Conservation (phyloP, 106 monocot genomes). For the Chionographis japonica region DNA sequence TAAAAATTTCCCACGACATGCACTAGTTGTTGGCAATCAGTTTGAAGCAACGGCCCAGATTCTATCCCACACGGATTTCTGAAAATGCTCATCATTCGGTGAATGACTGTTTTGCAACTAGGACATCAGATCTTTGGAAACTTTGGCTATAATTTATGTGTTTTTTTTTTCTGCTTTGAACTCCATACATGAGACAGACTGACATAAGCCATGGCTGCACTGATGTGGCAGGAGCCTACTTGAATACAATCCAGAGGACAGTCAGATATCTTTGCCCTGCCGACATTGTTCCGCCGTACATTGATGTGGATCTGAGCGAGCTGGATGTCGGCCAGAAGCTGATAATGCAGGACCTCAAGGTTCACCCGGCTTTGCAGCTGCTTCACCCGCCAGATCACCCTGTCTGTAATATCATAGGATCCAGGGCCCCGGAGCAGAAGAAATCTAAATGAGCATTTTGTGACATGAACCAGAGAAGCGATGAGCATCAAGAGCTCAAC, state of each 20-base stretch:
- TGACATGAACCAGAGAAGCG: not conserved
- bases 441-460: constrained; percentile 51
- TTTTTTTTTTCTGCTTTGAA: too few relatives aligned
- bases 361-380: constrained; percentile 76
- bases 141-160: too few relatives aligned
- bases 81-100: too few relatives aligned
- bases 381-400: constrained; percentile 58
- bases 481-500: not conserved
- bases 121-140: too few relatives aligned
- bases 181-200: too few relatives aligned
- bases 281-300: constrained; percentile 92
- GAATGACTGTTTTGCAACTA: too few relatives aligned
- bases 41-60: too few relatives aligned
- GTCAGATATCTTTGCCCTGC: constrained; percentile 86
- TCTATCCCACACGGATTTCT: too few relatives aligned
- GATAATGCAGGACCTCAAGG: constrained; percentile 70
- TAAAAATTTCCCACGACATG: too few relatives aligned
- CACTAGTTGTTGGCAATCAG: too few relatives aligned
- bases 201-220: not conserved
- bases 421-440: constrained; percentile 57
- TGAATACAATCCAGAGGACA: constrained; percentile 85
- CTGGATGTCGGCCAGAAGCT: constrained; percentile 82
- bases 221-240: constrained; percentile 58
- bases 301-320: constrained; percentile 91
- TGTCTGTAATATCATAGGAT: constrained; percentile 76